Percentiles rank a stretch among this genome's conserved stretches.
Evolutionary conservation across 495 filamentous ascomycete species (phyloP).

Genomic region (Hypoxylon trugodes): DNA sequence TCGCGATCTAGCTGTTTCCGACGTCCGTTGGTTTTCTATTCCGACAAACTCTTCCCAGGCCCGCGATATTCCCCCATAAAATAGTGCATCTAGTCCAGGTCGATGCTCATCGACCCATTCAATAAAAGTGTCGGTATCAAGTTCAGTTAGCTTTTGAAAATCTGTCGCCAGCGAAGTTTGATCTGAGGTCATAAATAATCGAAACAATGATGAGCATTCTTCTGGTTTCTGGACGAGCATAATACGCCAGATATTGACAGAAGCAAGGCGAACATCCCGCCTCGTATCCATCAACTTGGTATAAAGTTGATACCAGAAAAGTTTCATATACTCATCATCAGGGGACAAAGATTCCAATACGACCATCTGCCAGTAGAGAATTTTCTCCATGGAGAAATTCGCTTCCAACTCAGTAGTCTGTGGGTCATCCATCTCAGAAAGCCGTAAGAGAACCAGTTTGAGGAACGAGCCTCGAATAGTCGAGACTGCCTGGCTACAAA

Average conservation of each 20-base stretch:
- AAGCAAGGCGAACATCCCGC: slow-evolving; percentile 72
- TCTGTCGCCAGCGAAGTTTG: slow-evolving; percentile 76
- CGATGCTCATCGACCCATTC: slow-evolving; percentile 86
- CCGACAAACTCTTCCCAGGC: slow-evolving; percentile 85
- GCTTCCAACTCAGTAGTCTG: slow-evolving; percentile 65
- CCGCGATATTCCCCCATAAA: slow-evolving; percentile 79
- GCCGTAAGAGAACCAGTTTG: slow-evolving; percentile 75
- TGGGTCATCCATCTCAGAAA: slow-evolving; percentile 81
- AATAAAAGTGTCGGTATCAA: slow-evolving; percentile 88
- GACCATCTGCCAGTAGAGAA: slow-evolving; percentile 95
- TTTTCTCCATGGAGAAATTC: slow-evolving; percentile 75
- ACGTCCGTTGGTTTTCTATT: slow-evolving; percentile 77
- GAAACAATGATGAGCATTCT: slow-evolving; percentile 77
- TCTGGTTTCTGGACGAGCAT: slow-evolving; percentile 91
- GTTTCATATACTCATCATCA: slow-evolving; percentile 77
- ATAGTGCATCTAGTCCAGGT: slow-evolving; percentile 80
- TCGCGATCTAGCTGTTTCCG: slow-evolving; percentile 73
- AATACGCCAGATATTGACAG: slow-evolving; percentile 87
- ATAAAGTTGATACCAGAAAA: slow-evolving; percentile 92
- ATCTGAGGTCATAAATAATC: slow-evolving; percentile 70
- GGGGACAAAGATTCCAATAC: slow-evolving; percentile 77
- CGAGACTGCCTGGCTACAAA: slow-evolving; percentile 81
- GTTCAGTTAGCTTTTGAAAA: slow-evolving; percentile 82
- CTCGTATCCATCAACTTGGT: slow-evolving; percentile 75
- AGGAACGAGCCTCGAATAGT: slow-evolving; percentile 80